phyloP scores from a whole-genome alignment of 164 flowering plant species.

The Dillenia suffruticosa region DNA sequence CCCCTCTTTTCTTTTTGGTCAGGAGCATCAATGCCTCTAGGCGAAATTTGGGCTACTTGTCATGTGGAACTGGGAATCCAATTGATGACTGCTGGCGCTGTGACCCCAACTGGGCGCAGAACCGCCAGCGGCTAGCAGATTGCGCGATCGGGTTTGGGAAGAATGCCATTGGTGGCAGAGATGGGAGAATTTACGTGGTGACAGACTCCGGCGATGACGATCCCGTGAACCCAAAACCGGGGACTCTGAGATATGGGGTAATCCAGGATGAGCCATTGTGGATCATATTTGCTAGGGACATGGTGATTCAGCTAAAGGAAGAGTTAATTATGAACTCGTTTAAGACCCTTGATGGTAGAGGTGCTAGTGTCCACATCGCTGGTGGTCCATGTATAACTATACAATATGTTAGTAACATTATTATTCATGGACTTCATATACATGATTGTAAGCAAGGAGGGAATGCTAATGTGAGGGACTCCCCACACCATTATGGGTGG shows the following conservation, averaged over 20 bases:
- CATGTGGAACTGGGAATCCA: conserved; percentile 78
- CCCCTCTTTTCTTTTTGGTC: conserved; percentile 5
- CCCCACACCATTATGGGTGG: conserved; percentile 70
- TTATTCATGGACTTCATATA: conserved; percentile 69
- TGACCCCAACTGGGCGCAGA: conserved; percentile 71
- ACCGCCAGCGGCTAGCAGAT: conserved; percentile 72
- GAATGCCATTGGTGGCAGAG: conserved; percentile 65
- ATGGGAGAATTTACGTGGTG: conserved; percentile 66
- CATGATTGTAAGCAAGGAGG: conserved; percentile 88
- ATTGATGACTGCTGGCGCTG: conserved; percentile 95
- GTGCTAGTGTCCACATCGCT: conserved; percentile 79
- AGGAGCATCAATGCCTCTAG: conserved; percentile 58
- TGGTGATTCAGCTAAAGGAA: conserved; percentile 68
- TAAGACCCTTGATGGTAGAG: conserved; percentile 81
- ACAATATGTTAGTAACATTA: conserved; percentile 75
- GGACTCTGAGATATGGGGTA: conserved; percentile 70
- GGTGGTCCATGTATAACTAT: conserved; percentile 85
- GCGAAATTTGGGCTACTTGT: conserved; percentile 57
- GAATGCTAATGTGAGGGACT: conserved; percentile 60
- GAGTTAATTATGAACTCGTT: conserved; percentile 81
- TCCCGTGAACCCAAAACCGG: conserved; percentile 68
- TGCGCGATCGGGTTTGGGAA: conserved; percentile 87
- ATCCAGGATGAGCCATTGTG: conserved; percentile 79
- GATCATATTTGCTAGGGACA: conserved; percentile 71
- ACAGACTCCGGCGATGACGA: conserved; percentile 65